Percentiles rank a stretch among this genome's conserved stretches.
phyloP scores from a whole-genome alignment of 495 filamentous ascomycete genomes.

The Friedmanniomyces simplex region DNA sequence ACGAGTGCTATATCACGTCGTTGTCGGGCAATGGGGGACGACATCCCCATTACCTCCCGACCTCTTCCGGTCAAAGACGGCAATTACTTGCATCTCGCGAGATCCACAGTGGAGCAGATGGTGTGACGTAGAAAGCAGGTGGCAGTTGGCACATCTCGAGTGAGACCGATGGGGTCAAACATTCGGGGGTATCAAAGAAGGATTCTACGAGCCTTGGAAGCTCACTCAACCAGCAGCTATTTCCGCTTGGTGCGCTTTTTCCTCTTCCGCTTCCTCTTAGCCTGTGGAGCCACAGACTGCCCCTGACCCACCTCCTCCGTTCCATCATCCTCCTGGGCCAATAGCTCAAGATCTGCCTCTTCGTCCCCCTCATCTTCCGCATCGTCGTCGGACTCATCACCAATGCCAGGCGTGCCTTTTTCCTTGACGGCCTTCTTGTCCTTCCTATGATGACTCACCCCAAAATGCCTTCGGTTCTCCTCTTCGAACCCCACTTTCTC shows the following conservation, averaged over 20 bases:
- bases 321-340: slow-evolving; percentile 6
- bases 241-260: slow-evolving; percentile 29
- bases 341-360: slow-evolving; percentile 6
- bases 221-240: neutral
- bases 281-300: slow-evolving; percentile 31
- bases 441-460: slow-evolving; percentile 29
- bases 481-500: slow-evolving; percentile 75
- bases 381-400: slow-evolving; percentile 24
- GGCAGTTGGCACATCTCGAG: too few species aligned
- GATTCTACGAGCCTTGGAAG: neutral
- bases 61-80: too few species aligned
- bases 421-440: slow-evolving; percentile 23
- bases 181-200: neutral
- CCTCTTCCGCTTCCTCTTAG: slow-evolving; percentile 43
- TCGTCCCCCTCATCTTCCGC: slow-evolving; percentile 22
- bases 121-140: too few species aligned
- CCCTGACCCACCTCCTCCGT: slow-evolving; percentile 4
- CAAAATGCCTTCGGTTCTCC: slow-evolving; percentile 49
- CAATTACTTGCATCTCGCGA: too few species aligned
- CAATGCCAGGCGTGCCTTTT: slow-evolving; percentile 26
- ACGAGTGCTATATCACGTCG: too few species aligned
- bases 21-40: too few species aligned
- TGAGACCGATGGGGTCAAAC: too few species aligned
- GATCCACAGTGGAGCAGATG: too few species aligned
- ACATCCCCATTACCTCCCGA: too few species aligned